phyloP scores from a whole-genome alignment of 31 red algal species.

The Asparagopsis taxiformis region DNA sequence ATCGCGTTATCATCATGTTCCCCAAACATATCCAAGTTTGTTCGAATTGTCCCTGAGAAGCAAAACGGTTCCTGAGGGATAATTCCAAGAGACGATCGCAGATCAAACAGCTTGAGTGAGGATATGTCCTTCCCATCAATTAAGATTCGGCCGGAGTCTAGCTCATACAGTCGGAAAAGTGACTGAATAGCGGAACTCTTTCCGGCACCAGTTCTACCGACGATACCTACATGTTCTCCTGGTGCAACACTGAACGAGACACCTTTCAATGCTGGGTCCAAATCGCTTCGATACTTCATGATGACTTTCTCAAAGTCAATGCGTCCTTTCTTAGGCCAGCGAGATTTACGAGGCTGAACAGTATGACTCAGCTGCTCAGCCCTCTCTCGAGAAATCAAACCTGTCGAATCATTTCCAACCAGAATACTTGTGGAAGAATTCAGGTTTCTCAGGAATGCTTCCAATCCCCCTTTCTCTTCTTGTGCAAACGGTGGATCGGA shows the following conservation, averaged over 20 bases:
- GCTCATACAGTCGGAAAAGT: conserved; percentile 91
- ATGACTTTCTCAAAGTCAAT: conserved; percentile 80
- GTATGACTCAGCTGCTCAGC: conserved; percentile 13
- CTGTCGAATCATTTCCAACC: conserved; percentile 15
- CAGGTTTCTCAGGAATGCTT: conserved; percentile 41
- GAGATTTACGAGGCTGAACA: conserved; percentile 17
- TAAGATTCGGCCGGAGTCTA: conserved; percentile 59
- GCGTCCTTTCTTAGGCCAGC: conserved; percentile 79
- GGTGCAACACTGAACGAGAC: conserved; percentile 72
- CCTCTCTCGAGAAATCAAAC: conserved; percentile 61
- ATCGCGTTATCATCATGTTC: conserved; percentile 70
- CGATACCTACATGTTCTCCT: conserved; percentile 92
- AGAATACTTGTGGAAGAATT: conserved; percentile 2
- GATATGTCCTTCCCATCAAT: conserved; percentile 88
- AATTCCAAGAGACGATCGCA: conserved; percentile 83
- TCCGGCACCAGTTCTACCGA: conserved; percentile 97
- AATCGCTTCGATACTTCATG: conserved; percentile 94
- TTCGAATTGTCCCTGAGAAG: conserved; percentile 91
- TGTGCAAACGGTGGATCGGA: conserved; percentile 63
- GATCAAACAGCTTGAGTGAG: conserved; percentile 54
- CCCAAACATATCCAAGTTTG: conserved; percentile 95
- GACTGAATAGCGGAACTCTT: conserved; percentile 85
- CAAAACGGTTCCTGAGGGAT: conserved; percentile 95
- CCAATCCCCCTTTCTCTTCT: conserved; percentile 64
- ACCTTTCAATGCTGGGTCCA: conserved; percentile 64